phyloP scores from a whole-genome alignment of 345 rosid genomes.

The Eucalyptus virginea region DNA sequence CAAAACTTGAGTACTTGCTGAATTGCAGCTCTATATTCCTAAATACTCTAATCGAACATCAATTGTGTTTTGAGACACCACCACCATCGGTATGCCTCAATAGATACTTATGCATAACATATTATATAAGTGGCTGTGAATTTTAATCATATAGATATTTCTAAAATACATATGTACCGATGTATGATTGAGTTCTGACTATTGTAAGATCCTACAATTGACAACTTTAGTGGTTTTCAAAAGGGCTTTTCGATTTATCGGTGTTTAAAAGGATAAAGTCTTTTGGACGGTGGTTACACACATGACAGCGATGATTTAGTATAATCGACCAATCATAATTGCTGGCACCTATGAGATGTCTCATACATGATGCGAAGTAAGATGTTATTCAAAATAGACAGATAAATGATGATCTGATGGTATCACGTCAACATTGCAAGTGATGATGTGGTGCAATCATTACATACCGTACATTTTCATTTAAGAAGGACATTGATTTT shows the following conservation, averaged over 20 bases:
- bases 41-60: neutral
- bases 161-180: neutral
- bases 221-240: neutral
- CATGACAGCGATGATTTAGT: neutral
- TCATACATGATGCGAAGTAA: neutral
- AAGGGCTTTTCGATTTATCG: neutral
- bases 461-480: neutral
- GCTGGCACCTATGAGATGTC: rapidly evolving
- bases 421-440: neutral
- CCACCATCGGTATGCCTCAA: neutral
- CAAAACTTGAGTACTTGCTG: neutral
- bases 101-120: neutral
- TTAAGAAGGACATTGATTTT: neutral
- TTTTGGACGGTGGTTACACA: neutral
- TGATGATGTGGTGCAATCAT: neutral
- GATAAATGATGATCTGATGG: neutral
- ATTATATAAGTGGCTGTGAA: neutral
- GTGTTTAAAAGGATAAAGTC: neutral
- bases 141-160: neutral
- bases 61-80: too few species aligned
- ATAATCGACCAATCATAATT: neutral
- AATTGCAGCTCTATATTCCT: neutral
- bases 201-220: neutral
- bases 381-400: neutral
- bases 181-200: neutral